Base-by-base conservation (phyloP, 805 yeast genomes). In the Hermanozyma aechmeae region DNA sequence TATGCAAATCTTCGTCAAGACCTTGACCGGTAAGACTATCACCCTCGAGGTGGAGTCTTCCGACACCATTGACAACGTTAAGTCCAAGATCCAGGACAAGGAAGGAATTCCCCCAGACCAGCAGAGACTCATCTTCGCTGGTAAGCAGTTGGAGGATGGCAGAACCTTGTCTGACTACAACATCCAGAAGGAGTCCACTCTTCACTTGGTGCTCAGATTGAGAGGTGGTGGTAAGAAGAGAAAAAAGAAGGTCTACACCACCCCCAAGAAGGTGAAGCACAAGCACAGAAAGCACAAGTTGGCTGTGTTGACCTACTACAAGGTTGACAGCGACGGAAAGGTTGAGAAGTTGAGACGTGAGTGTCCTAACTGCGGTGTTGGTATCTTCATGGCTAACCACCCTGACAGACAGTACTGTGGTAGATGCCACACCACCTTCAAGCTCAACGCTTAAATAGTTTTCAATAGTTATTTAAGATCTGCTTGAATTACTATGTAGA, bases 201-300 rank as follows among this genome's bases (percentile, higher is more conserved):
- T 89, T 37, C 96, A 87, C 66, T 76, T 87, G 68, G 96, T 87
- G 52, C 74, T 87, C 45, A 87, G 96, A 79, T 79, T 86, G 69
- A 84, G 96, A 78, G 96, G 93, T 76, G 46, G 46, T 42, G 69
- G 68, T 65, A 92, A 87, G 84, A 92, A 92, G 92, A 89, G 95
- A 80, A 92, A 92, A 92, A 92, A 92, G 96, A 89, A 89, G 94
- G 96, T 86, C 65, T 92, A 89, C 89, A 89, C 97, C 74, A 89
- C 97, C 64, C 98, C 98, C 77, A 92, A 92, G 87, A 93, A 87
- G 82, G 84, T 92, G 75, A 84, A 73, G 75, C 97, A 92, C 93
- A 87, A 86, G 82, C 96, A 85, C 82, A 92, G 83, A 84, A 92
- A 89, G 79, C 84, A 83, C 72, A 92, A 92, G 83, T 78, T 92